Percentiles rank a stretch among this genome's conserved stretches.
Evolutionary conservation across 108 stramenopile genomes (phyloP).

Genomic region (Pseudonitzschia multistriata): DNA sequence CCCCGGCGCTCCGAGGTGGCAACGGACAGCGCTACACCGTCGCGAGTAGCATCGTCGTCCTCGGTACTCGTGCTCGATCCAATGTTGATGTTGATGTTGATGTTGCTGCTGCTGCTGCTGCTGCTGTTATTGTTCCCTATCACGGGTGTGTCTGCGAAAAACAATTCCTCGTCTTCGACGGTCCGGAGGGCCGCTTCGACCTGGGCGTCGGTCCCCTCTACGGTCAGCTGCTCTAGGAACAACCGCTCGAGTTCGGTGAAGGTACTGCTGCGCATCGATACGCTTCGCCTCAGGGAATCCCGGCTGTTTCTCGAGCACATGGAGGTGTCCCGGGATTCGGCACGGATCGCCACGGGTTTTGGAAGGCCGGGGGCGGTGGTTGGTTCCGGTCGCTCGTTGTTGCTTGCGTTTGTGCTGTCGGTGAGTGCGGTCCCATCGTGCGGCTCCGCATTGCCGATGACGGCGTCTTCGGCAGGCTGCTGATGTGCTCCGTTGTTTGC

Average conservation of each 20-base stretch:
- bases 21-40: constrained; percentile 1
- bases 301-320: constrained; percentile 11
- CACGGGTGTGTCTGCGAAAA: constrained; percentile 23
- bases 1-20: constrained; percentile 3
- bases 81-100: constrained; percentile 4
- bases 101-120: constrained; percentile 13
- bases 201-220: constrained; percentile 37
- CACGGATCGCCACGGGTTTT: too few species aligned
- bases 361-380: background rate
- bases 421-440: background rate
- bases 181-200: constrained; percentile 36
- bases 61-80: background rate
- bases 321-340: constrained; percentile 8
- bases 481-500: background rate
- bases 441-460: background rate
- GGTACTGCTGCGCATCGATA: constrained; percentile 24
- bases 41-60: constrained; percentile 6
- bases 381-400: background rate
- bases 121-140: background rate
- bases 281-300: constrained; percentile 21
- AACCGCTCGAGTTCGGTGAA: constrained; percentile 34
- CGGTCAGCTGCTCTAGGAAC: constrained; percentile 38
- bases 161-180: constrained; percentile 42
- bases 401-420: background rate
- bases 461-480: background rate